Evolutionary conservation across 768 basidiomycete species (phyloP).

Genomic region (Ramaria rubella): DNA sequence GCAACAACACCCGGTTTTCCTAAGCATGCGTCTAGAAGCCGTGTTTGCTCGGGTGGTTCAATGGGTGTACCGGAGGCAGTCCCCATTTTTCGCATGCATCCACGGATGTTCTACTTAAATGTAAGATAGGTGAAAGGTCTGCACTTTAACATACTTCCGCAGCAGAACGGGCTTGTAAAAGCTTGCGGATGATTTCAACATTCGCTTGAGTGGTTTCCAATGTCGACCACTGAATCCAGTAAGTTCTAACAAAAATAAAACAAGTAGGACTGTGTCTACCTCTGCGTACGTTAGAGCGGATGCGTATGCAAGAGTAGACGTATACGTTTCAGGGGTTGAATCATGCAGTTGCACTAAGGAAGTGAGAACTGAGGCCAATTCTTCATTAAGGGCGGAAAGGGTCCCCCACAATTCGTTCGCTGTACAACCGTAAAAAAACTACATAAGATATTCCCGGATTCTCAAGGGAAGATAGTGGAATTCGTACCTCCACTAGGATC

Average conservation of each 20-base stretch:
- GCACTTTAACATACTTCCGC: conserved; percentile 32
- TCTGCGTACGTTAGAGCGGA: background rate
- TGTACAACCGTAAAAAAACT: conserved; percentile 19
- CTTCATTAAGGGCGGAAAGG: conserved; percentile 33
- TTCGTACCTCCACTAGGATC: conserved; percentile 47
- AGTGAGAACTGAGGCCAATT: conserved; percentile 1
- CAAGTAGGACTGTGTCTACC: background rate
- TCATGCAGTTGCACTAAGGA: background rate
- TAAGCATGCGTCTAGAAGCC: conserved; percentile 71
- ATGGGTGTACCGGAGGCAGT: conserved; percentile 70
- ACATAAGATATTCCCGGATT: background rate
- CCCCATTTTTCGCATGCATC: conserved; percentile 83
- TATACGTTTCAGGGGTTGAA: background rate
- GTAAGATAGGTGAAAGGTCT: conserved; percentile 8
- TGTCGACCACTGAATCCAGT: background rate
- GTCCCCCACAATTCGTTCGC: conserved; percentile 61
- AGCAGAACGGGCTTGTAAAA: background rate
- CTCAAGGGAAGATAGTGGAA: background rate
- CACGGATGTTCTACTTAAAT: conserved; percentile 58
- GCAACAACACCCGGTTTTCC: conserved; percentile 80
- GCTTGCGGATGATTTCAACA: background rate
- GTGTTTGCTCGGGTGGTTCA: conserved; percentile 84
- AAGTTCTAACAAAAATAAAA: background rate
- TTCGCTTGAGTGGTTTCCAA: background rate
- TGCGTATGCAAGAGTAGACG: background rate